Evolutionary conservation across 805 yeast genomes (phyloP), one percentile per base, ranked within the genome.

Genomic region (Priceomyces castillae): DNA sequence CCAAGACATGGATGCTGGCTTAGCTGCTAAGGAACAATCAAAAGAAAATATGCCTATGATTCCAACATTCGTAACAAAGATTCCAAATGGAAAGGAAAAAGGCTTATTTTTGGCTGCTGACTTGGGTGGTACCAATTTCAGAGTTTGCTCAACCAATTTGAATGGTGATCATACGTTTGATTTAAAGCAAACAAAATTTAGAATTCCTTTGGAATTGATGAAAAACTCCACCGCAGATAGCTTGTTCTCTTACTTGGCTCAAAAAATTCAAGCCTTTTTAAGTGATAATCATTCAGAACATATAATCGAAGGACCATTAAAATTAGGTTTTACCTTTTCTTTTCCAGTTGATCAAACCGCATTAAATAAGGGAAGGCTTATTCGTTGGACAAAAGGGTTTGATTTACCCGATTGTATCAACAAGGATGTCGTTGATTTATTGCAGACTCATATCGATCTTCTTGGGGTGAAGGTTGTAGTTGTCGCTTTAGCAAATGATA

Each of bases 301-400:
- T 51, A 62, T 44, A 12, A 39, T 52, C 6, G 47, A 43, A 1
- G 61, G 49, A 11, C 53, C 56, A 18, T 74, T 87, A 62, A 86
- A 84, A 57, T 64, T 92, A 69, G 98, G 98, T 1, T 90, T 94
- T 71, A 92, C 98, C 1, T 92, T 92, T 60, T 82, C 94, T 10
- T 92, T 90, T 75, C 99, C 99, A 2, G 89, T 90, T 23, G 77
- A 84, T 48, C 99, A 92, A 68, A 80, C 86, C 18, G 84, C 90
- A 2, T 69, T 94, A 52, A 78, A 81, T 59, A 71, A 81, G 6
- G 98, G 99, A 49, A 79, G 78, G 7, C 76, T 94, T 50, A 77
- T 92, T 40, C 83, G 98, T 64, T 92, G 99, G 99, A 90, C 98
- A 15, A 92, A 92, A 66, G 98, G 98, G 28, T 92, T 86, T 65